Percentiles rank a stretch among this genome's conserved stretches.
These are phyloP conservation scores for Pyrenophora seminiperda DNA, from an alignment of 2,329 filamentous ascomycete genomes.

Conservation along the genomic window DNA sequence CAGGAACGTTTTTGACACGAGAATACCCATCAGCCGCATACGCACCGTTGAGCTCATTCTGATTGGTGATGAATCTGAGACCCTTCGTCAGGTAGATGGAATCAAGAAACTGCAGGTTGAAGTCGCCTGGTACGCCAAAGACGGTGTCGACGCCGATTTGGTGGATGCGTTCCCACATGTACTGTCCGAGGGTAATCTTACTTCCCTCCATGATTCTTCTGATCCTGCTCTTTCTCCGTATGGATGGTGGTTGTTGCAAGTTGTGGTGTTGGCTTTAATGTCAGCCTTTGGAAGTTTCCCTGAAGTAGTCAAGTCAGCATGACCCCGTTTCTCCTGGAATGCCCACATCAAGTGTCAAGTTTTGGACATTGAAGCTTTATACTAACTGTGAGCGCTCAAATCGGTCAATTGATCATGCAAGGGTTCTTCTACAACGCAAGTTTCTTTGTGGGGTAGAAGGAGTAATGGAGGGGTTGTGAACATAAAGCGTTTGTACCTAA, in stretches of 20 bases:
- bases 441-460: neutral
- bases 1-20: slow-evolving; percentile 58
- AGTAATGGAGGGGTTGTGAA: neutral
- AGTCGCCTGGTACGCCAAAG: slow-evolving; percentile 54
- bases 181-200: slow-evolving; percentile 50
- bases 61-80: slow-evolving; percentile 57
- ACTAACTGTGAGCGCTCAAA: slow-evolving; percentile 5
- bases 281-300: neutral
- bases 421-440: neutral
- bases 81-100: slow-evolving; percentile 49
- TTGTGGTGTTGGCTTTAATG: neutral
- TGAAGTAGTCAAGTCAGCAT: slow-evolving; percentile 3
- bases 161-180: slow-evolving; percentile 51
- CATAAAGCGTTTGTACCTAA: slow-evolving; percentile 11
- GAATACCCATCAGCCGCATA: slow-evolving; percentile 65
- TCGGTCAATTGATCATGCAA: neutral
- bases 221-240: neutral
- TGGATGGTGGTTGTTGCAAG: neutral
- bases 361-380: slow-evolving; percentile 1
- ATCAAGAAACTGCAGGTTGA: slow-evolving; percentile 54
- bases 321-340: neutral
- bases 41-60: slow-evolving; percentile 64
- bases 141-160: slow-evolving; percentile 50
- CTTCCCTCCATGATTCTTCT: slow-evolving; percentile 4
- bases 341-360: neutral